Conservation (phyloP, 2,329 filamentous ascomycete species). For the Septoria petroselini region DNA sequence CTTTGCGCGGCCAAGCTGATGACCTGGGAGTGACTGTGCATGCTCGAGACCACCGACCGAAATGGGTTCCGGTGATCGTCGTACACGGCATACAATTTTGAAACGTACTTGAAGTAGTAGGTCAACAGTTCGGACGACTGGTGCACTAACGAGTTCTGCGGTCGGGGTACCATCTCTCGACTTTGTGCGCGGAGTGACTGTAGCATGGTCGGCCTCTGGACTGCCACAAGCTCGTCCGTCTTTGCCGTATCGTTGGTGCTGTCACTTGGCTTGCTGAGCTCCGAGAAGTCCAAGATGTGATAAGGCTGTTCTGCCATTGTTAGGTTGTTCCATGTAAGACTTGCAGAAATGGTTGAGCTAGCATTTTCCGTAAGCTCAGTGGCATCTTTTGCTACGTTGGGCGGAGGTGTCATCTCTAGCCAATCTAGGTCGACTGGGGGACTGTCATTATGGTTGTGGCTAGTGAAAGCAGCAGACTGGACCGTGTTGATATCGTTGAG, state of each 20-base stretch:
- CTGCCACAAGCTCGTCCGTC: conserved; percentile 1
- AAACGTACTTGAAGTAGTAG: conserved; percentile 27
- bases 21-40: conserved; percentile 23
- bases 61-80: conserved; percentile 24
- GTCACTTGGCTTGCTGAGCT: conserved; percentile 4
- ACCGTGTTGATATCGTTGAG: conserved; percentile 11
- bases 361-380: not conserved
- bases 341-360: not conserved
- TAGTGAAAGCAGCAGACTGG: not conserved
- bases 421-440: conserved; percentile 8
- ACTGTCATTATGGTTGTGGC: not conserved
- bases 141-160: conserved; percentile 20
- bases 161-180: conserved; percentile 7
- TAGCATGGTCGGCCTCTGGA: conserved; percentile 14
- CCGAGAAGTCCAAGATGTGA: conserved; percentile 7
- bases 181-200: conserved; percentile 16
- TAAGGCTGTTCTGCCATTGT: conserved; percentile 5
- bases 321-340: conserved; percentile 3
- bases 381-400: not conserved
- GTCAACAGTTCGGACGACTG: conserved; percentile 23
- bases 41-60: conserved; percentile 23
- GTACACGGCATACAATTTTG: conserved; percentile 24
- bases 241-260: not conserved
- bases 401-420: conserved; percentile 9
- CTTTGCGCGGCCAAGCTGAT: conserved; percentile 26